Base-by-base conservation (phyloP, 2,329 filamentous ascomycete genomes). In the Pseudonectria buxi region DNA sequence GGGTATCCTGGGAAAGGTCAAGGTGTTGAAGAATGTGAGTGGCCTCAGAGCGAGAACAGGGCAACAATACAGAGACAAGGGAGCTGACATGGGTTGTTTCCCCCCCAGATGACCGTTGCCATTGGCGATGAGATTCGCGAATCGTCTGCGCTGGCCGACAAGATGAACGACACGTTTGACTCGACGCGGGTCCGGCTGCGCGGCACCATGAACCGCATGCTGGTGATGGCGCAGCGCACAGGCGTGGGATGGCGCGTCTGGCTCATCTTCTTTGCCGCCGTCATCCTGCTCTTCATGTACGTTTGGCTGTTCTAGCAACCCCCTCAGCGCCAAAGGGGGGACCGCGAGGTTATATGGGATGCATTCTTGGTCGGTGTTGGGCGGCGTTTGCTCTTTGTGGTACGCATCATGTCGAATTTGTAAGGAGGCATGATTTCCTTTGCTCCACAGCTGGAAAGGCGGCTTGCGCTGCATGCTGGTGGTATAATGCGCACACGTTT, bases 171-270 rank as follows among this genome's bases (percentile, higher is more conserved):
- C 55, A 76, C 79, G 5, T 98, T 96, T 57, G 90, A 96, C 58
- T 79, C 76, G 51, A 94, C 90, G 35, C 72, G 89, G 24, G 65
- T 88, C 34, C 77, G 85, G 45, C 68, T 98, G 43, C 76, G 81
- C 29, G 88, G 90, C 35, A 96, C 94, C 13, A 96, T 98, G 92
- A 95, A 87, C 58, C 74, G 89, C 40, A 98, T 98, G 92, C 65
- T 96, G 47, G 59, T 90, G 35, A 98, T 98, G 92, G 92, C 92
- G 4, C 78, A 96, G 66, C 74, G 80, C 53, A 94, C 89, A 3
- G 92, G 92, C n/a, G 82, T 98, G 9, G 83, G 88, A 54, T 98
- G 92, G 92, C 90, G 78, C 63, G 84, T 89, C 38, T 98, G 92
- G 92, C 61, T 95, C 33, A 72, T 69, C 28, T 98, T 98, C 64